Evolutionary conservation across 2,329 filamentous ascomycete genomes (phyloP).

Genomic region (Fusarium abutilonis): DNA sequence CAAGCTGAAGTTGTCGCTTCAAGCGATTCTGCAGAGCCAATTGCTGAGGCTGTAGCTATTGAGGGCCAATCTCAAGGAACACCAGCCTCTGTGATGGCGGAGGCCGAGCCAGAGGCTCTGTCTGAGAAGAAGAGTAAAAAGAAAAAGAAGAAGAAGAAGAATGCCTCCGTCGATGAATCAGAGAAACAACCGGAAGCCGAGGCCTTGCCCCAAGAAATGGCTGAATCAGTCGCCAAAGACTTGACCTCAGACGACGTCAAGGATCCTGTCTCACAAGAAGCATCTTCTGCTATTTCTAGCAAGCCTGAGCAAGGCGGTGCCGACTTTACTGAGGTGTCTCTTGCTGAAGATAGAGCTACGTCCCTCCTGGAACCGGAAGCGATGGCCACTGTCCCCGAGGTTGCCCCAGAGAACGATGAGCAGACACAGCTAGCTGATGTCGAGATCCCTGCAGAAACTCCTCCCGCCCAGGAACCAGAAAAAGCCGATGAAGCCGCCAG

Average conservation of each 20-base stretch:
- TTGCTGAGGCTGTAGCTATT: conserved; percentile 1
- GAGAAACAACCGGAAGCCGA: conserved; percentile 33
- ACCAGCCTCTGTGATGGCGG: background rate
- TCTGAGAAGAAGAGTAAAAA: conserved; percentile 47
- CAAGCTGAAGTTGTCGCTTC: conserved; percentile 1
- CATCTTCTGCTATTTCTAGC: conserved; percentile 4
- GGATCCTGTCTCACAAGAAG: conserved; percentile 11
- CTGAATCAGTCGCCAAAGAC: conserved; percentile 8
- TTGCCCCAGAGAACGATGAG: conserved; percentile 34
- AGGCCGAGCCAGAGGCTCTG: conserved; percentile 18
- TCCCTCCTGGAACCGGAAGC: conserved; percentile 29
- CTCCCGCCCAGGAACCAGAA: conserved; percentile 34
- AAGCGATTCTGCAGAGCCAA: background rate
- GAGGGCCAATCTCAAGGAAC: conserved; percentile 19
- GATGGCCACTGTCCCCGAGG: conserved; percentile 22
- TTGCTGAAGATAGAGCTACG: conserved; percentile 16
- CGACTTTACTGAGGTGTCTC: conserved; percentile 14
- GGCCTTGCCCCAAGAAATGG: conserved; percentile 11
- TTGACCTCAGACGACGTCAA: conserved; percentile 8
- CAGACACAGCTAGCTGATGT: conserved; percentile 43
- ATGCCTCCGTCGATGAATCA: conserved; percentile 22
- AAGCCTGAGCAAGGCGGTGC: conserved; percentile 10
- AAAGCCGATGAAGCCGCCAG: conserved; percentile 25
- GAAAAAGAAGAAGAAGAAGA: conserved; percentile 52
- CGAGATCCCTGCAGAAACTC: conserved; percentile 37